These are phyloP conservation scores for Rhodotorula sp. DNA, from an alignment of 1,284 basidiomycete genomes.

Conservation along the genomic window DNA sequence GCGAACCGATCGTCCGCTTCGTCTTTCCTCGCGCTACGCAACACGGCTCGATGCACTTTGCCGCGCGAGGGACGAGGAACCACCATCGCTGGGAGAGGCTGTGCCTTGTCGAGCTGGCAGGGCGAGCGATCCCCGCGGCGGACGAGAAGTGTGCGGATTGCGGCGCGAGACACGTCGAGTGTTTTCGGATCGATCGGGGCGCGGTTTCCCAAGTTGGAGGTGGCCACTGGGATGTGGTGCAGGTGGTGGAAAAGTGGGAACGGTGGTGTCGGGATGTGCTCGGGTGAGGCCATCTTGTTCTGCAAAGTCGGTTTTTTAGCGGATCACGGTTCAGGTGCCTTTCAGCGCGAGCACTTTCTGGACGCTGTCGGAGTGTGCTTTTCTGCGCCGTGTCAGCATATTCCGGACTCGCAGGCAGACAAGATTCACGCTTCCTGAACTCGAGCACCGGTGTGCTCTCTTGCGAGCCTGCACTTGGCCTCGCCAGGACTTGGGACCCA, in stretches of 20 bases:
- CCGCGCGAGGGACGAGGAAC: conserved; percentile 14
- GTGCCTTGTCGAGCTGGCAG: conserved; percentile 42
- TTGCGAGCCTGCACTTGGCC: no score
- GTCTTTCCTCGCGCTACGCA: conserved; percentile 33
- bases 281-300: neutral
- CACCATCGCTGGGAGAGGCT: conserved; percentile 42
- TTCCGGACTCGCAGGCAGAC: no score
- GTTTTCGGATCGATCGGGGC: conserved; percentile 24
- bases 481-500: no score
- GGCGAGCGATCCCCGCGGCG: conserved; percentile 8
- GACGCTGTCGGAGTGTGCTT: no score
- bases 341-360: no score
- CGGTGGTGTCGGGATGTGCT: conserved; percentile 29
- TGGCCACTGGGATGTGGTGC: conserved; percentile 18
- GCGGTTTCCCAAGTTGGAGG: neutral
- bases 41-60: neutral
- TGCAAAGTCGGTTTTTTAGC: neutral
- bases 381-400: no score
- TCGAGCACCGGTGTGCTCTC: no score
- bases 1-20: conserved; percentile 39
- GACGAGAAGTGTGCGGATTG: conserved; percentile 34
- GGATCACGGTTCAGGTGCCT: no score
- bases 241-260: conserved; percentile 41
- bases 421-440: no score
- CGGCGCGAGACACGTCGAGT: conserved; percentile 40